Evolutionary conservation across 169 alveolate species (phyloP).

Genomic region (Plasmodium berghei): DNA sequence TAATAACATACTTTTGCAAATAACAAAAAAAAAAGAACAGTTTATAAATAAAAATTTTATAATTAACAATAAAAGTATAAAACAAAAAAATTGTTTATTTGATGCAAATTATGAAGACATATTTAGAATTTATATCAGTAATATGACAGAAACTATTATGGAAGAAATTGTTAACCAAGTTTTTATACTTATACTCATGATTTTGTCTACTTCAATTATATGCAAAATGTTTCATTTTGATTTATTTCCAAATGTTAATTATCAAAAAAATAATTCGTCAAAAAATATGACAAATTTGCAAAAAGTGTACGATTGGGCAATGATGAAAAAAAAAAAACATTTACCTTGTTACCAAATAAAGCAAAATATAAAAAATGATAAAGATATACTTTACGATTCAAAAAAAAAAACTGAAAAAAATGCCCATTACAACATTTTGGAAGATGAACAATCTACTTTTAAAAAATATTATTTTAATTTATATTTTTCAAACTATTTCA

Average conservation of each 20-base stretch:
- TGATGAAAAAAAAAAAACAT: no score
- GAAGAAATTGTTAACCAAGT: slow-evolving; percentile 52
- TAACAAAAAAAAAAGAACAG: slow-evolving; percentile 37
- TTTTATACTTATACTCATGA: slow-evolving; percentile 12
- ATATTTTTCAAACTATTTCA: slow-evolving; percentile 18
- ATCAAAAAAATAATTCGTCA: not conserved
- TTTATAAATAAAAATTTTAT: slow-evolving; percentile 16
- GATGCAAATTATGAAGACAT: slow-evolving; percentile 29
- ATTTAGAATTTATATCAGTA: slow-evolving; percentile 22
- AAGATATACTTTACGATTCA: not conserved
- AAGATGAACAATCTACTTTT: slow-evolving; percentile 5
- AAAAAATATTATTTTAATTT: not conserved
- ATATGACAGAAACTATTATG: slow-evolving; percentile 13
- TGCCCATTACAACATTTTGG: not conserved
- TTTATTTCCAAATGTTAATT: not conserved
- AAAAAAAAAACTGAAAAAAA: slow-evolving; percentile 1
- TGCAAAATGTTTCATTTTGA: slow-evolving; percentile 29
- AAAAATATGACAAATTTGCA: not conserved
- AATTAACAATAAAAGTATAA: slow-evolving; percentile 12
- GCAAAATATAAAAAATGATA: no score
- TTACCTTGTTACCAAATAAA: no score
- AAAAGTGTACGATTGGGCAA: not conserved
- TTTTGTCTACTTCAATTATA: slow-evolving; percentile 42
- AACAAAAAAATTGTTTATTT: slow-evolving; percentile 28
- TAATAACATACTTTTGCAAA: slow-evolving; percentile 41